A percentile compares a stretch with the other conserved stretches of the same genome.
Evolutionary conservation across 176 grass and related monocot genomes (phyloP).

Genomic region (Eleusine indica): DNA sequence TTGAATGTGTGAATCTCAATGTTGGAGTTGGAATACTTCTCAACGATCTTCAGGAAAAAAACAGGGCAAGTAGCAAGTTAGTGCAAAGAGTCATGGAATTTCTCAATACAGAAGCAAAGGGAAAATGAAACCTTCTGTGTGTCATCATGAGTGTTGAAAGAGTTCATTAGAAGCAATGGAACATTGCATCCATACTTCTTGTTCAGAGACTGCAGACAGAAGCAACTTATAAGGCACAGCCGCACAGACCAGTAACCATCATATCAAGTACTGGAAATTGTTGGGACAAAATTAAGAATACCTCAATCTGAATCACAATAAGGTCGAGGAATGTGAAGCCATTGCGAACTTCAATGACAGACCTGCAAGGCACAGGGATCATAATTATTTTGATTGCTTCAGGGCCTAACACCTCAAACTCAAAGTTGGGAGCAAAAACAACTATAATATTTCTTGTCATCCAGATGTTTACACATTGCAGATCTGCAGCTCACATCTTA

Average conservation of each 20-base stretch:
- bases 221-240: conserved; percentile 41
- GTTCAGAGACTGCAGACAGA: conserved; percentile 78
- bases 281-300: conserved; percentile 37
- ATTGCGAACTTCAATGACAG: conserved; percentile 98
- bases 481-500: neutral
- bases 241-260: neutral
- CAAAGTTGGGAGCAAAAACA: neutral
- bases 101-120: neutral
- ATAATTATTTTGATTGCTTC: conserved; percentile 18
- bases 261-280: conserved; percentile 23
- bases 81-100: neutral
- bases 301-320: conserved; percentile 99
- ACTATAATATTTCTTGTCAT: neutral
- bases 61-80: conserved; percentile 21
- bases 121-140: conserved; percentile 65
- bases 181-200: conserved; percentile 99
- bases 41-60: conserved; percentile 76
- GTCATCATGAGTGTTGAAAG: conserved; percentile 98
- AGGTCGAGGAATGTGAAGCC: conserved; percentile 98
- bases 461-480: neutral
- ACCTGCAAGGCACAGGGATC: conserved; percentile 47
- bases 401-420: neutral
- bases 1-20: conserved; percentile 99
- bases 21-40: conserved; percentile 89
- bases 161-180: conserved; percentile 95